Base-by-base conservation (phyloP, 495 filamentous ascomycete genomes). In the Oidiodendron maius region DNA sequence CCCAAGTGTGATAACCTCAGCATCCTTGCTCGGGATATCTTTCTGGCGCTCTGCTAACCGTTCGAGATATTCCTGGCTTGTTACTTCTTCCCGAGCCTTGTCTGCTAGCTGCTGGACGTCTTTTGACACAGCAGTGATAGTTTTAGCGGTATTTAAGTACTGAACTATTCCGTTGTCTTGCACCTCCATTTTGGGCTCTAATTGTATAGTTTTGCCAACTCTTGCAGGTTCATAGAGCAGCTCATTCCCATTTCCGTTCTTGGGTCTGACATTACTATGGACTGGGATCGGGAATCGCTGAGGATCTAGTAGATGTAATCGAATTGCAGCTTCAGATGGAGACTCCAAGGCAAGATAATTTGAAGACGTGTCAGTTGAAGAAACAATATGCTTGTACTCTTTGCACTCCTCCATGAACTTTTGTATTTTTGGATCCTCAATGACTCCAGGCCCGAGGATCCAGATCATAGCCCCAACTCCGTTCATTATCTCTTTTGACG, bases 1-100 rank as follows among this genome's bases (percentile, higher is more conserved):
- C 2, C 93, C 93, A 4, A 99, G 76, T 0, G 88, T 74, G 47
- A 89, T 81, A 45, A 99, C 77, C 57, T 96, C 91, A 6, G 81
- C 79, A 57, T 95, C 82, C 34, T 73, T 69, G 46, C 82, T 75
- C 13, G 83, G 83, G 15, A 90, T 74, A 48, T 77, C 71, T 17
- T 75, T 58, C 51, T 81, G 66, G 0, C 56, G 59, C 46, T 71
- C 51, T 9, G 67, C 66, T 21, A 69, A 63, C 41, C 50, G 61
- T 3, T 50, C 57, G 12, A 63, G 47, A 51, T 73, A 78, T 10
- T 55, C 57, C 0, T 67, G 64, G 17, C 66, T 59, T 0, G 54
- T 35, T 10, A 81, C 54, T 30, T 64, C 67, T 4, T 65, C 35
- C 26, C 59, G 68, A 9, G 77, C 81, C 25, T 64, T 56, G 12